Evolutionary conservation across 345 rosid species (phyloP), one percentile per base, ranked within the genome.

Genomic region (Litchi chinensis): DNA sequence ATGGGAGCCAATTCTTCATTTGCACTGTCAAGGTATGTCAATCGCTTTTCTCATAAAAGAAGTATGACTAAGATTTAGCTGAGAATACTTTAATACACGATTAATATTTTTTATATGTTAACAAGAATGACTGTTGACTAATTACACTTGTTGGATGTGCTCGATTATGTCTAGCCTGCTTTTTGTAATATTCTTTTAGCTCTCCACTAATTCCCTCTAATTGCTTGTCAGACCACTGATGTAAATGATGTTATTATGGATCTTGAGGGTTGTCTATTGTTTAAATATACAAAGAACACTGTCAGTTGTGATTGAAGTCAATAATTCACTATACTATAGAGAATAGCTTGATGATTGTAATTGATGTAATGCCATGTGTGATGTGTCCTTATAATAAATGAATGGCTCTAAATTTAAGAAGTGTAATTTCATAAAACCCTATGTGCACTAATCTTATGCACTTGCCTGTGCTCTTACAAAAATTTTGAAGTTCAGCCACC

Each of bases 1-100:
- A 97, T 64, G 98, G 99, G 44, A 97, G 99, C 82, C 98, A 97
- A 76, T 94, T 97, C 83, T 97, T 97, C 78, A 93, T 97, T 80
- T 94, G 99, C 89, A 97, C 98, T 40, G 97, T 94, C 73, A 91
- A 89, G 98, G 99, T 97, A 92, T 64, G 74, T 73, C 48, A 24
- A 26, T 26, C 28, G 22, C 66, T 21, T 70, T 22, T 60, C 65
- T 68, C 43, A 54, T 79, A 52, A 40, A 67, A 57, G 10, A 46
- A 18, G 22, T n/a, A 1, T 7, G 43, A 18, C 73, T 64, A 62
- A 56, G 26, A 9, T 13, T 65, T 73, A 19, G 19, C 28, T 66
- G 18, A 46, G 26, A 44, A 15, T 71, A 65, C 40, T 26, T 26
- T 26, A 1, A 26, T 26, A 26, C 1, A 26, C 28, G 7, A 32